Evolutionary conservation across 1,139 yeast genomes (phyloP), one percentile per base, ranked within the genome.

Genomic region (Hanseniaspora uvarum): DNA sequence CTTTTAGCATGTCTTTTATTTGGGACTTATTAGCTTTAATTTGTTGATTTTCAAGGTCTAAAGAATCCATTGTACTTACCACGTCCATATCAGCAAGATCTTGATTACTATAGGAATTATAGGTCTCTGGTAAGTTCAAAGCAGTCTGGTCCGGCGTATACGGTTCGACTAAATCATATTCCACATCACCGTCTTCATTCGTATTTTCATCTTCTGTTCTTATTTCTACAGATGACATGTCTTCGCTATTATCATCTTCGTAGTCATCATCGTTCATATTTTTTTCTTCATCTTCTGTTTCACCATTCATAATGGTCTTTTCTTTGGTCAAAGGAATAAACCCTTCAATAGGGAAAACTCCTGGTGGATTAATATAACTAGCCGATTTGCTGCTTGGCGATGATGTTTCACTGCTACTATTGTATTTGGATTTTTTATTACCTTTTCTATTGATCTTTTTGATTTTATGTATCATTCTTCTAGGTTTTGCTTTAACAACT

Each of bases 281-380:
- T 4, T 38, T 44, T 21, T 52, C 57, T 14, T 46, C 47, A 16
- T 37, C 53, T 21, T 52, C 39, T 55, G 53, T 40, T 45, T 53
- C 62, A 7, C 68, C 60, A 34, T 69, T 68, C 28, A 86, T 87
- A 55, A 83, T 80, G 0, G 81, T 70, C 48, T 69, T 68, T 61
- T 83, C 89, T 55, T 76, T 70, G 21, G 66, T 66, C 41, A 76
- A 63, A 1, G 89, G 83, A 7, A 71, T 72, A 89, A 83, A 83
- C 2, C 86, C 92, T 59, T 72, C 72, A 1, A 84, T 88, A 0
- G 94, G 94, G 66, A 83, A 84, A 0, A 83, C 88, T 58, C 86
- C 86, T 34, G 76, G 78, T 1, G 92, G 94, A 68, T 43, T 39
- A 56, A 55, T 8, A 26, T n/a, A 31, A 11, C 39, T 10, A 1